These are phyloP conservation scores for Avena insularis DNA, from an alignment of 176 grass and related monocot genomes.

Conservation along the genomic window DNA sequence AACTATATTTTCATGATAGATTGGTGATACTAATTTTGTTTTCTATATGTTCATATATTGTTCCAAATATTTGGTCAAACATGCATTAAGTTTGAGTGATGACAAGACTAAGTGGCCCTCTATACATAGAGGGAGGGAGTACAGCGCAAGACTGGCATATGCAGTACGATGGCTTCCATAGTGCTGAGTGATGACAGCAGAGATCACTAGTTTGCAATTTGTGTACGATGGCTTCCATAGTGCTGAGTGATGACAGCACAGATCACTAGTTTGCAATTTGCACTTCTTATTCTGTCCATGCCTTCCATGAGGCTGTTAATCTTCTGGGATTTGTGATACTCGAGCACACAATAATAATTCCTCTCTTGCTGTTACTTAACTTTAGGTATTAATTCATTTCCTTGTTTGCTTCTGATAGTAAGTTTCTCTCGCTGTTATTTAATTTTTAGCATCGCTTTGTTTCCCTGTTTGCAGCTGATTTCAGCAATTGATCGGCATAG, in stretches of 20 bases:
- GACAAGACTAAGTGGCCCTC: no score
- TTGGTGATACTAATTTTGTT: no score
- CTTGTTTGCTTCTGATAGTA: conserved; percentile 40
- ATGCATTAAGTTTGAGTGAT: no score
- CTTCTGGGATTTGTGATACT: conserved; percentile 4
- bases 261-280: background rate
- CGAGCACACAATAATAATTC: background rate
- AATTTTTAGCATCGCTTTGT: background rate
- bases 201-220: background rate
- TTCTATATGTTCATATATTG: no score
- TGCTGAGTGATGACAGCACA: background rate
- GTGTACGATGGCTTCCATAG: background rate
- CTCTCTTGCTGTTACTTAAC: conserved; percentile 17
- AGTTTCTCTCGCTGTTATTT: conserved; percentile 3
- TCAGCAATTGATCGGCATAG: conserved; percentile 83
- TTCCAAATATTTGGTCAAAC: no score
- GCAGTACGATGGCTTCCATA: background rate
- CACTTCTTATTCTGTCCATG: background rate
- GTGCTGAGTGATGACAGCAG: background rate
- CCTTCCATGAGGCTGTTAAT: background rate
- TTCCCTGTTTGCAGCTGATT: conserved; percentile 73
- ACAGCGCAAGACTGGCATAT: no score
- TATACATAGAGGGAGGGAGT: no score
- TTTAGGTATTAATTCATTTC: background rate
- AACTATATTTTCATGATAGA: no score